These are phyloP conservation scores for Cryptococcus sp. DNA, from an alignment of 1,284 basidiomycete species.

Conservation along the genomic window DNA sequence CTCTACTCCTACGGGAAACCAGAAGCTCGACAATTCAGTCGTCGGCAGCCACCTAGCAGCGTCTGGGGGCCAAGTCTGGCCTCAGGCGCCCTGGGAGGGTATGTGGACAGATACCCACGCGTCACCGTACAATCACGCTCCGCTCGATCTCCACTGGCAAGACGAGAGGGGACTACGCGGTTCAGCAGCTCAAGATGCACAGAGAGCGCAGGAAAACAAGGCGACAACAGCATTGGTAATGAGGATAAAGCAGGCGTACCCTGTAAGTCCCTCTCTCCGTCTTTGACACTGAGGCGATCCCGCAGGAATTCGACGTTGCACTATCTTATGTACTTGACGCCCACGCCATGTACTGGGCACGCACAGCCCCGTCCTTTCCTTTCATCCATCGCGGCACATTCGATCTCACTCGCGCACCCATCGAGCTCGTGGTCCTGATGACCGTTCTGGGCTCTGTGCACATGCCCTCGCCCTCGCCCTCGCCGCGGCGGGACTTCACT, in stretches of 20 bases:
- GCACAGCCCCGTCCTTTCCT: conserved; percentile 41
- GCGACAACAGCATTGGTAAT: conserved; percentile 15
- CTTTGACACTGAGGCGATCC: background rate
- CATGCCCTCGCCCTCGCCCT: background rate
- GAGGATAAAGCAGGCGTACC: conserved; percentile 21
- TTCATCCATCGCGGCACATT: conserved; percentile 47
- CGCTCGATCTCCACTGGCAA: conserved; percentile 4
- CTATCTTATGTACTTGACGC: conserved; percentile 29
- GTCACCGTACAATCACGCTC: background rate
- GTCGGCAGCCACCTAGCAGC: too few relatives aligned
- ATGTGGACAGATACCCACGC: background rate
- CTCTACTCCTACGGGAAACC: too few relatives aligned
- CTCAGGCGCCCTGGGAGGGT: too few relatives aligned
- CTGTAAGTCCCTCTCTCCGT: conserved; percentile 21
- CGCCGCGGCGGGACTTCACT: conserved; percentile 14
- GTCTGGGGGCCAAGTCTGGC: too few relatives aligned
- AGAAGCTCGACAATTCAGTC: too few relatives aligned
- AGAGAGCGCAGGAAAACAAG: conserved; percentile 15
- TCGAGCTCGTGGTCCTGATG: conserved; percentile 44
- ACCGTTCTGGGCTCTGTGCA: conserved; percentile 34
- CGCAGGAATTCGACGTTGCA: conserved; percentile 25
- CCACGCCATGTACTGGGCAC: conserved; percentile 33
- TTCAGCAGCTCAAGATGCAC: conserved; percentile 17
- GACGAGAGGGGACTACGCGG: conserved; percentile 11
- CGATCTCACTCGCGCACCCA: conserved; percentile 29